Evolutionary conservation across 257 asterid genomes (phyloP).

Genomic region (Forsythia suspensa): DNA sequence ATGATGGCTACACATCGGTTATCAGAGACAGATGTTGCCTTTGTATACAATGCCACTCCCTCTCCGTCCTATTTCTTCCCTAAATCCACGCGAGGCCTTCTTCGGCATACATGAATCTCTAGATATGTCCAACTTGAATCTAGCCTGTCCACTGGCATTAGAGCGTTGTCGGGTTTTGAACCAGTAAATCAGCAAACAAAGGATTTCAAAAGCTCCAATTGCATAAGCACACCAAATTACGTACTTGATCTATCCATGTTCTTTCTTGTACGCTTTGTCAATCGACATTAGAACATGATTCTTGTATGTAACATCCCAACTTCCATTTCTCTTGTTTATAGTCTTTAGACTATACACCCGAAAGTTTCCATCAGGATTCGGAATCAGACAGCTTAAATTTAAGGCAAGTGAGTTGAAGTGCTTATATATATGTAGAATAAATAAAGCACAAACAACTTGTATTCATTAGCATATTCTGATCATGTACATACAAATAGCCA

Average conservation of each 20-base stretch:
- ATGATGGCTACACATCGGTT: slow-evolving; percentile 37
- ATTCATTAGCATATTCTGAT: too few species aligned
- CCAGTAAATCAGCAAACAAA: slow-evolving; percentile 27
- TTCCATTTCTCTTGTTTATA: slow-evolving; percentile 8
- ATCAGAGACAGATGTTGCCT: slow-evolving; percentile 27
- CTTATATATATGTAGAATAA: too few species aligned
- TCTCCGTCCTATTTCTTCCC: slow-evolving; percentile 44
- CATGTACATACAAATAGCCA: too few species aligned
- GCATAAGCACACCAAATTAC: slow-evolving; percentile 22
- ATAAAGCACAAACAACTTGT: too few species aligned
- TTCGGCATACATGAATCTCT: slow-evolving; percentile 37
- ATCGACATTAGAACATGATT: not conserved
- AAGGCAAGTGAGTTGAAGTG: too few species aligned
- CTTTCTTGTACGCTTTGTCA: slow-evolving; percentile 12
- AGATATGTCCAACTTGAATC: slow-evolving; percentile 26
- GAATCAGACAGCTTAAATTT: too few species aligned
- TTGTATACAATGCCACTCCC: slow-evolving; percentile 41
- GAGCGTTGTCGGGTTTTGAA: slow-evolving; percentile 18
- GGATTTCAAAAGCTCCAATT: slow-evolving; percentile 27
- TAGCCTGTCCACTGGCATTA: slow-evolving; percentile 6
- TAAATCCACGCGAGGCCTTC: slow-evolving; percentile 36
- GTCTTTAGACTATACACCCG: slow-evolving; percentile 27
- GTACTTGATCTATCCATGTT: slow-evolving; percentile 14
- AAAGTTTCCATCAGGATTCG: slow-evolving; percentile 32
- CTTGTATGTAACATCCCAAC: slow-evolving; percentile 31